Evolutionary conservation across 2,329 filamentous ascomycete species (phyloP).

Genomic region (Ophiostoma ips): DNA sequence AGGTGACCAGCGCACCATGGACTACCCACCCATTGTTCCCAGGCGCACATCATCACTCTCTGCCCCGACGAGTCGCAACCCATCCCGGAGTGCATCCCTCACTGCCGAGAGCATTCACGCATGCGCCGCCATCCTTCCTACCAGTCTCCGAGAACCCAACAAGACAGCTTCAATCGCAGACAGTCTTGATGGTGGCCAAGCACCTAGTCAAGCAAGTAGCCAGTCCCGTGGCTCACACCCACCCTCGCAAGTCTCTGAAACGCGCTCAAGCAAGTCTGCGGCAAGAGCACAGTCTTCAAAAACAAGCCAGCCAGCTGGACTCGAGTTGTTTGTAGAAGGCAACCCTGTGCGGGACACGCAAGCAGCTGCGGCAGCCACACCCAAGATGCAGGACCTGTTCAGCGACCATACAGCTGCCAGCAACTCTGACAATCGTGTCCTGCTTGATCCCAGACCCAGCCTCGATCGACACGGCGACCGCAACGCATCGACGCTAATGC

Average conservation of each 20-base stretch:
- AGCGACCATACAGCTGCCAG: constrained; percentile 19
- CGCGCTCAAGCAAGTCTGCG: background rate
- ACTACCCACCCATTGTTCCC: constrained; percentile 45
- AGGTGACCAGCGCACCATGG: constrained; percentile 41
- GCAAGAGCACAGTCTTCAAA: background rate
- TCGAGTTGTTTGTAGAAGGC: background rate
- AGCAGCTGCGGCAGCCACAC: background rate
- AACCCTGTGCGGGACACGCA: background rate
- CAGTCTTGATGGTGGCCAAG: background rate
- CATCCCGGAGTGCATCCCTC: constrained; percentile 34
- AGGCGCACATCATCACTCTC: constrained; percentile 46
- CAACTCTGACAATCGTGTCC: constrained; percentile 8
- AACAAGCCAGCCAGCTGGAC: background rate
- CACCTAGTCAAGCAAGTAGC: background rate
- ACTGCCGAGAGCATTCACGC: constrained; percentile 44
- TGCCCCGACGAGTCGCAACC: constrained; percentile 46
- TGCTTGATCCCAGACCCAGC: constrained; percentile 20
- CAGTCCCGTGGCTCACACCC: background rate
- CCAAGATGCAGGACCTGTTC: constrained; percentile 1
- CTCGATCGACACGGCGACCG: constrained; percentile 40
- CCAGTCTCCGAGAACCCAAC: background rate
- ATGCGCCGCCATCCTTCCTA: constrained; percentile 22
- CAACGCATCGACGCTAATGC: constrained; percentile 37
- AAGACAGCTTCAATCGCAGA: background rate
- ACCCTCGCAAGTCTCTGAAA: background rate